Base-by-base conservation (phyloP, 257 asterid species). In the Dorcoceras hygrometricum region DNA sequence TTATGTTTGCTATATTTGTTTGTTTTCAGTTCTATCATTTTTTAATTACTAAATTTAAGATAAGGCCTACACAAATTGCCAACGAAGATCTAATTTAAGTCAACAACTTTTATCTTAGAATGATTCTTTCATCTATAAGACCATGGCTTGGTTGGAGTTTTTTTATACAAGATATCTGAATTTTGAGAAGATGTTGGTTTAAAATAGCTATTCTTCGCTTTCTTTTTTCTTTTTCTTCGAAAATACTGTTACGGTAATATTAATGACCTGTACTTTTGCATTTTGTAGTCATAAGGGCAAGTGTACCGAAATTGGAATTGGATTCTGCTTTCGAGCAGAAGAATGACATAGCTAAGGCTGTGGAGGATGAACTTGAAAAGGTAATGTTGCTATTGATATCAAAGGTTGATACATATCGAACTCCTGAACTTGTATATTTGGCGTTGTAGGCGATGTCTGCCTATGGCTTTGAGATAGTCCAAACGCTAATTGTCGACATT, bases 401-500 rank as follows among this genome's bases (percentile, higher is more conserved):
- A 34, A 5, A 62, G 7, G 55, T 27, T 51, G 51, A 36, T 22
- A 19, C 36, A 48, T 36, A 36, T 20, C 16, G 11, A 5, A 22
- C 12, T 19, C 10, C n/a, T 0, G 43, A 29, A 3, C 23, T 31
- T 32, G 19, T 36, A 18, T n/a, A n/a, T 7, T 62, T 62, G 16
- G 54, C 29, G 10, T 28, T 23, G 16, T 32, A 67, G 72, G 72
- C 72, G 5, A 67, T 67, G 72, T 67, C 72, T 57, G 58, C 72
- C 51, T 67, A 67, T 57, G 72, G 72, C 3, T 67, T 55, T 57
- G 72, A 67, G 72, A 67, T 67, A 55, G 72, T 67, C 53, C 72
- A 67, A 36, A 67, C 72, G n/a, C 72, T 67, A 51, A 67, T 67
- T 23, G 72, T 67, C 31, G 72, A 67, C 46, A 67, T 67, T 11